Base-by-base conservation (phyloP, 2,329 filamentous ascomycete species). In the Monosporascus sp. region DNA sequence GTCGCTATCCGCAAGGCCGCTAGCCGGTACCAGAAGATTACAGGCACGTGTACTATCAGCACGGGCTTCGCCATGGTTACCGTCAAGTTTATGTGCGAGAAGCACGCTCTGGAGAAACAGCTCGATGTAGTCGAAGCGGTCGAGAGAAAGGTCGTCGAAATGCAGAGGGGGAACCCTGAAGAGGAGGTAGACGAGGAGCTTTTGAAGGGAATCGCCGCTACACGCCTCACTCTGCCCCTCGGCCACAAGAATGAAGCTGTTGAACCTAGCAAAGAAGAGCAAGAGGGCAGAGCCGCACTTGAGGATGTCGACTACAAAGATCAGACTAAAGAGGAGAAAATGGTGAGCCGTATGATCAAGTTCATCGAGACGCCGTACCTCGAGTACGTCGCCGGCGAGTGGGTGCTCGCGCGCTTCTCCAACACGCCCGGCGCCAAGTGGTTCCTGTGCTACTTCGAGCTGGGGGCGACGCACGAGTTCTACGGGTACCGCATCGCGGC, bases 371-470 rank as follows among this genome's bases (percentile, higher is more conserved):
- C 66, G 47, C 53, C 60, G 5, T 47, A 60, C 35, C 48, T 68
- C 3, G 52, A 60, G 8, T 47, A 62, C 8, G 55, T 68, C 37
- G 66, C 63, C 1, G 67, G 65, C n/a, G 65, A 68, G 57, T 69
- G 65, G 65, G 64, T 69, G 35, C 56, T 69, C 22, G 66, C 65
- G n/a, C 62, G 65, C 37, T 67, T 69, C 50, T 62, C 65, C 0
- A 60, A 65, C 1, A 60, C 60, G 9, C 58, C 61, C 6, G 61
- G 62, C 1, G 66, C 66, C 20, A 62, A 65, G 38, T 69, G 65
- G 66, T 68, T 69, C 56, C 61, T 68, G 25, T 68, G 66, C 53
- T 55, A 67, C 45, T 55, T 70, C 5, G 65, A 68, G 50, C 57
- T 68, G 7, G 65, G 67, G 4, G 58, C 60, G 1, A 58, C 55